Base-by-base conservation (phyloP, 1,284 basidiomycete species). In the Leccinum fuscescens region DNA sequence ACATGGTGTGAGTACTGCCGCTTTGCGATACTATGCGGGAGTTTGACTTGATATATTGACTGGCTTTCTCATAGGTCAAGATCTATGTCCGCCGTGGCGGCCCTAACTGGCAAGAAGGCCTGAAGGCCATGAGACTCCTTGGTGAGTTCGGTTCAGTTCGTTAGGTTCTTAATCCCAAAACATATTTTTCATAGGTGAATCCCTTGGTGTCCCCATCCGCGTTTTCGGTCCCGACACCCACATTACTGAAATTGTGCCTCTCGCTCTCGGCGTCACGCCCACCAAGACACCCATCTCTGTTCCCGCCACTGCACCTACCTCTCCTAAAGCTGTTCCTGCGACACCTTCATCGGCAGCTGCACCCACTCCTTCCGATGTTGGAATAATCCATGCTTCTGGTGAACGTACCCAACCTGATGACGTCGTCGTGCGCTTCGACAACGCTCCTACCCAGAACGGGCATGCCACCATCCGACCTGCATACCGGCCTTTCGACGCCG, bases 61-160 rank as follows among this genome's bases (percentile, higher is more conserved):
- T 14, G 3, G 6, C 11, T 51, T 44, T 7, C 7, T 11, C 31
- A 20, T 79, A 86, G 64, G 94, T 96, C 77, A 89, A 86, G 77
- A 96, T 97, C 78, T 99, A 93, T 75, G 94, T 98, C 59, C 93
- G 96, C 72, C 95, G 96, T 76, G 97, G 96, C 76, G 96, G 96
- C 24, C 96, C 97, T 67, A 99, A 99, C 86, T 99, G 98, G 84
- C 97, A 99, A 82, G 96, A 98, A 76, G 96, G 96, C 78, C 87
- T 98, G 75, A 97, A 98, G 82, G 96, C 96, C 57, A 98, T 99
- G 95, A 91, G 95, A 66, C 86, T 98, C 22, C 91, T 98, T 70
- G 96, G 71, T 74, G n/a, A 4, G 5, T 44, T 55, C 11, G 15
- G 24, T 58, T 48, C n/a, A 12, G 24, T 58, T 39, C n/a, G 14